Evolutionary conservation across 2,329 filamentous ascomycete species (phyloP).

Genomic region (Aspergillus versicolor): DNA sequence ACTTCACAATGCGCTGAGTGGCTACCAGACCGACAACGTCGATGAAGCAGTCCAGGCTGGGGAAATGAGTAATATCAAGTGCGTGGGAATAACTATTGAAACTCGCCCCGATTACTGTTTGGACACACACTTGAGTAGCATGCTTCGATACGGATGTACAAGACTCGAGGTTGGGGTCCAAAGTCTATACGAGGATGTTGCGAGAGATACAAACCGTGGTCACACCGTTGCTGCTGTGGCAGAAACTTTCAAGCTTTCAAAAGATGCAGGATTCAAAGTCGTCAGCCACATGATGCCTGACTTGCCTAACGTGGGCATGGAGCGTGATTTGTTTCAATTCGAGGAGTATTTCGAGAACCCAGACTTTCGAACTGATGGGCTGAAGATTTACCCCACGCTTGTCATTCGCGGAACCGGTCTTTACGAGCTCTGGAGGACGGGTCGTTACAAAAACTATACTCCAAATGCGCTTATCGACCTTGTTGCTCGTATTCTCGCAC

Average conservation of each 20-base stretch:
- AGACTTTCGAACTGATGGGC: slow-evolving; percentile 89
- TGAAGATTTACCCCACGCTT: slow-evolving; percentile 97
- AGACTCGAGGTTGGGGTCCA: slow-evolving; percentile 93
- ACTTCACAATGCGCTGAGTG: slow-evolving; percentile 92
- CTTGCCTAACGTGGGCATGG: slow-evolving; percentile 96
- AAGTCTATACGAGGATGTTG: slow-evolving; percentile 95
- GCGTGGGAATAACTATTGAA: slow-evolving; percentile 97
- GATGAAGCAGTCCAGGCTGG: slow-evolving; percentile 93
- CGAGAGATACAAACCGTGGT: slow-evolving; percentile 94
- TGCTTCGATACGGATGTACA: slow-evolving; percentile 97
- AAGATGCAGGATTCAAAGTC: slow-evolving; percentile 98
- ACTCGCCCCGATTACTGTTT: slow-evolving; percentile 95
- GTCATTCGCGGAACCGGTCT: slow-evolving; percentile 95
- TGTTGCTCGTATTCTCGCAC: slow-evolving; percentile 89
- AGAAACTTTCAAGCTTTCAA: slow-evolving; percentile 94
- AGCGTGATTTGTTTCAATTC: slow-evolving; percentile 95
- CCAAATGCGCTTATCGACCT: slow-evolving; percentile 95
- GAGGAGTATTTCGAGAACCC: slow-evolving; percentile 97
- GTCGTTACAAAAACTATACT: slow-evolving; percentile 97
- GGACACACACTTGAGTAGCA: slow-evolving; percentile 89
- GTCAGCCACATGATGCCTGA: slow-evolving; percentile 99
- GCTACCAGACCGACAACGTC: slow-evolving; percentile 90
- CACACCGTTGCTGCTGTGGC: slow-evolving; percentile 94
- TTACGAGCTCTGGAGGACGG: slow-evolving; percentile 96
- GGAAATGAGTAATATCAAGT: slow-evolving; percentile 96